Conservation (phyloP, 2,329 filamentous ascomycete genomes). For the Lachnellula hyalina region DNA sequence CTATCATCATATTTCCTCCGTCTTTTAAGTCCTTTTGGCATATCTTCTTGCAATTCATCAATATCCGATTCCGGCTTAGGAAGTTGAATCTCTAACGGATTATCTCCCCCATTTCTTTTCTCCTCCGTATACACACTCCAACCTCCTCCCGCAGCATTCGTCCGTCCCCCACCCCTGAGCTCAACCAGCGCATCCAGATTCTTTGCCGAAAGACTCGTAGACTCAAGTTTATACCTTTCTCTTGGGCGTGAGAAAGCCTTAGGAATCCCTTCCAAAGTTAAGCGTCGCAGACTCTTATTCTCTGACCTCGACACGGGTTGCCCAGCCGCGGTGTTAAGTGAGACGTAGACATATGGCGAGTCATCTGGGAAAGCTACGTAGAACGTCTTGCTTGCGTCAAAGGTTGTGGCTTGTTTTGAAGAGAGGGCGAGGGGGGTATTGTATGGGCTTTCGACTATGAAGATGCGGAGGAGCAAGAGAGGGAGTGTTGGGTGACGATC, state of each 20-base stretch:
- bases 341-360: slow-evolving; percentile 68
- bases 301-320: slow-evolving; percentile 39
- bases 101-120: slow-evolving; percentile 34
- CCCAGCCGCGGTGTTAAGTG: slow-evolving; percentile 51
- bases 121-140: slow-evolving; percentile 73
- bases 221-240: slow-evolving; percentile 63
- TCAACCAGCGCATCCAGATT: slow-evolving; percentile 66
- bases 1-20: slow-evolving; percentile 30
- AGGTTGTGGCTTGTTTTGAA: slow-evolving; percentile 29
- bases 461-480: slow-evolving; percentile 70
- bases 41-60: slow-evolving; percentile 19
- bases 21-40: slow-evolving; percentile 22
- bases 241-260: slow-evolving; percentile 74
- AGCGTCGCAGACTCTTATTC: slow-evolving; percentile 57
- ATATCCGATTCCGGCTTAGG: slow-evolving; percentile 36
- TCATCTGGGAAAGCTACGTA: slow-evolving; percentile 80
- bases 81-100: slow-evolving; percentile 46
- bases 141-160: slow-evolving; percentile 68
- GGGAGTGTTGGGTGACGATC: slow-evolving; percentile 65
- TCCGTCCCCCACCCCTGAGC: slow-evolving; percentile 62
- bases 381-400: slow-evolving; percentile 65
- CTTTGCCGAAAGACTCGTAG: slow-evolving; percentile 64
- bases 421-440: slow-evolving; percentile 51
- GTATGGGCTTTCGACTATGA: slow-evolving; percentile 77
- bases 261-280: slow-evolving; percentile 74